Evolutionary conservation across 495 filamentous ascomycete genomes (phyloP), one percentile per base, ranked within the genome.

Genomic region (Penicillium fimorum): DNA sequence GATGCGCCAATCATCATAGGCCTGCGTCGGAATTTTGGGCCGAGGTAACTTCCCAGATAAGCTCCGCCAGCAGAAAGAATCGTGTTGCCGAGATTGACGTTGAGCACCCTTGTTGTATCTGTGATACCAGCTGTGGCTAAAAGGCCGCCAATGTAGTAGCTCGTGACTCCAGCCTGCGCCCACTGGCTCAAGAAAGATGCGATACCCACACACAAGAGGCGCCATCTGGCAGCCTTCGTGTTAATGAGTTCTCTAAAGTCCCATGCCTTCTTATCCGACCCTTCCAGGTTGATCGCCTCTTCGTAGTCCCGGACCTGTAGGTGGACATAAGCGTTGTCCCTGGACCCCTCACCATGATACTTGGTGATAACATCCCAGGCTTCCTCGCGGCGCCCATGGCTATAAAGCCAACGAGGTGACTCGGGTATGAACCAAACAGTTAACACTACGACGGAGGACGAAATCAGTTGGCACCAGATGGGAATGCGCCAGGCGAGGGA

Each of bases 381-480:
- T 29, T 80, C 67, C 9, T 80, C 79, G 49, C 77, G 70, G 27
- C 77, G 76, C 55, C 79, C 76, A 55, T 82, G 78, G 5, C 66
- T 76, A 27, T 69, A 72, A 4, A 73, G 62, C 74, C 74, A 77
- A 1, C 74, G 60, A n/a, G 74, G 74, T 37, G 62, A 65, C 20
- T 68, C 62, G 0, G 65, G 64, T 2, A 50, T 29, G 4, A 50
- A 29, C 48, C 48, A 50, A 3, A 50, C 48, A 18, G n/a, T 17
- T n/a, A 62, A 20, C n/a, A 53, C 17, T 6, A 59, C 53, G 30
- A 78, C 25, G 18, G 66, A 65, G 15, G 81, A 73, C 55, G 79
- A 84, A 55, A 85, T 68, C 64, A 82, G 70, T 61, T 86, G 82
- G 1, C 86, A 65, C 83, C 82, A 85, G n/a, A 79, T 76, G 29